These are phyloP conservation scores for Wickerhamiella parazyma DNA, from an alignment of 805 yeast species.

Conservation along the genomic window DNA sequence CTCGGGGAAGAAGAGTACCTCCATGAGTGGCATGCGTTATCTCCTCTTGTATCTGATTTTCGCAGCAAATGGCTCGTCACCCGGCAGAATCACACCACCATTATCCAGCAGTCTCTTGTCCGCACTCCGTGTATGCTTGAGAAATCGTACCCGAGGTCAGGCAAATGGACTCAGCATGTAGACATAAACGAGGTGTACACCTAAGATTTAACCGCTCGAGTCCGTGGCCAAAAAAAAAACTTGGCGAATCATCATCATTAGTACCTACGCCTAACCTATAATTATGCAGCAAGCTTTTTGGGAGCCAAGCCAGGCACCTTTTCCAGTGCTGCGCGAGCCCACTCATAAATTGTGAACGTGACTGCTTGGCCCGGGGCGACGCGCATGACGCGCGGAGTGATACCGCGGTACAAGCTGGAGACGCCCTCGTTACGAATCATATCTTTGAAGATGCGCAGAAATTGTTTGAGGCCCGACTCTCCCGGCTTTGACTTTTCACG, in stretches of 20 bases:
- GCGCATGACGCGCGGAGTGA: constrained; percentile 97
- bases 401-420: constrained; percentile 85
- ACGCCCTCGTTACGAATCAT: constrained; percentile 82
- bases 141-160: background rate
- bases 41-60: background rate
- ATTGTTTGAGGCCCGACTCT: constrained; percentile 63
- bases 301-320: constrained; percentile 17
- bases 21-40: background rate
- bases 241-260: background rate
- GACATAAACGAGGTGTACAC: background rate
- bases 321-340: constrained; percentile 54
- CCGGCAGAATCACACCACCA: background rate
- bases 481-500: constrained; percentile 55
- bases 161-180: constrained; percentile 1
- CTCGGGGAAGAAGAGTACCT: background rate
- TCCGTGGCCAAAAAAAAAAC: too few relatives aligned
- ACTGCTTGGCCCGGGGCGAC: constrained; percentile 99
- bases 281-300: constrained; percentile 9
- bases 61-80: constrained; percentile 3
- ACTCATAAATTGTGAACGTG: constrained; percentile 92
- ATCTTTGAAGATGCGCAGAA: constrained; percentile 64
- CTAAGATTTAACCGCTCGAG: too few relatives aligned
- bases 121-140: constrained; percentile 1
- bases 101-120: background rate
- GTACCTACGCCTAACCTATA: background rate